These are phyloP conservation scores for Kazachstania kunashirensis DNA, from an alignment of 805 yeast genomes.

Conservation along the genomic window DNA sequence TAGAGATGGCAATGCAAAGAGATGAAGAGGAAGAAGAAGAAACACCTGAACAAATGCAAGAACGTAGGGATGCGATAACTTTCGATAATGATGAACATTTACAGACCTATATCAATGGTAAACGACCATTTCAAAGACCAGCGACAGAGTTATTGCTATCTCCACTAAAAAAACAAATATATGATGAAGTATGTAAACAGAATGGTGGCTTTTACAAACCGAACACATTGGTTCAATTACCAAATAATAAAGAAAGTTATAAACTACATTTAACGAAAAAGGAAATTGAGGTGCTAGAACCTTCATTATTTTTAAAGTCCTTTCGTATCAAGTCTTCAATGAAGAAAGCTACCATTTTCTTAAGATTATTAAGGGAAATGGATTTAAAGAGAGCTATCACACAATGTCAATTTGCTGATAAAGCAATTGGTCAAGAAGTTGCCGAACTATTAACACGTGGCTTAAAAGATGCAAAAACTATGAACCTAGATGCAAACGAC, in stretches of 20 bases:
- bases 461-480: slow-evolving; percentile 51
- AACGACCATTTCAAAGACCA: slow-evolving; percentile 34
- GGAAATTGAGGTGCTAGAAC: slow-evolving; percentile 76
- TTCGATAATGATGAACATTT: slow-evolving; percentile 29
- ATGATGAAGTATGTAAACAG: slow-evolving; percentile 46
- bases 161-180: slow-evolving; percentile 62
- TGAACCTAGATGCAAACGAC: slow-evolving; percentile 50
- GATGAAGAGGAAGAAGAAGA: slow-evolving; percentile 18
- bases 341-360: slow-evolving; percentile 75
- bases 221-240: slow-evolving; percentile 38
- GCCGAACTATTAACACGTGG: slow-evolving; percentile 69
- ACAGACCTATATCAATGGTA: slow-evolving; percentile 43
- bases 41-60: slow-evolving; percentile 12
- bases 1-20: slow-evolving; percentile 5
- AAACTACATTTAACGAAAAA: slow-evolving; percentile 46
- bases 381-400: slow-evolving; percentile 73
- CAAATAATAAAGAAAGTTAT: slow-evolving; percentile 37
- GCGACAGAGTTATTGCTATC: slow-evolving; percentile 50
- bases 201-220: slow-evolving; percentile 66
- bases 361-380: slow-evolving; percentile 66
- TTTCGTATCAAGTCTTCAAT: slow-evolving; percentile 77
- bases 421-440: slow-evolving; percentile 69
- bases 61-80: slow-evolving; percentile 23
- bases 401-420: slow-evolving; percentile 81
- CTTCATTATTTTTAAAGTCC: slow-evolving; percentile 73